Evolutionary conservation across 169 alveolate genomes (phyloP), one percentile per base, ranked within the genome.

Genomic region (Theileria equi): DNA sequence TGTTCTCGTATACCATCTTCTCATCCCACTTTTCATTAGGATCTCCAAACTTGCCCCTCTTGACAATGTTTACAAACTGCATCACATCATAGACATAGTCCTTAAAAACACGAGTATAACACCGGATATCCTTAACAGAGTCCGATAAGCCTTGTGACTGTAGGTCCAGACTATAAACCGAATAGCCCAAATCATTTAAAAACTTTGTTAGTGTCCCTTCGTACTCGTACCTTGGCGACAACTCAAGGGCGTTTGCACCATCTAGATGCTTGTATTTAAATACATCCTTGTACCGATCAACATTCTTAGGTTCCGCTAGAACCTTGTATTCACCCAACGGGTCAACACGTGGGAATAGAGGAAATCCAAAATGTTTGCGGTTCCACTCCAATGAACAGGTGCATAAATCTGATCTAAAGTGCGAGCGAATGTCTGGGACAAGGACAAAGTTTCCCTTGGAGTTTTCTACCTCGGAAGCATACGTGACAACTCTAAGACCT

Each of bases 131-230:
- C 28, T 41, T 35, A 59, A 67, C 45, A 1, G 84, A 84, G 11
- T 82, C 88, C 26, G 90, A 82, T 34, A 65, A 43, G 0, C 90
- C 90, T 38, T 77, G 84, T 0, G 88, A 78, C 54, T 82, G 90
- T 25, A 54, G 72, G 55, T 82, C 90, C 48, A 82, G 41, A 2
- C 88, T 88, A 53, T 82, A 82, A 11, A 82, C 87, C 31, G 59
- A 50, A 50, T 41, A 77, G 1, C 88, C 88, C 32, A 64, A 48
- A 29, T 77, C 54, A 43, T 82, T 82, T 6, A 82, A 53, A n/a
- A 67, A 48, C 17, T 82, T 73, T 19, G 78, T 35, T 78, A 81
- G 78, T 47, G 83, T 82, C 34, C 74, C 65, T 32, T 60, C 35
- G 40, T 82, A 77, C 21, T 74, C 41, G 31, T 71, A 82, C 49